Evolutionary conservation across 2,329 filamentous ascomycete species (phyloP).

Genomic region (Rhytidhysteron rufulum): DNA sequence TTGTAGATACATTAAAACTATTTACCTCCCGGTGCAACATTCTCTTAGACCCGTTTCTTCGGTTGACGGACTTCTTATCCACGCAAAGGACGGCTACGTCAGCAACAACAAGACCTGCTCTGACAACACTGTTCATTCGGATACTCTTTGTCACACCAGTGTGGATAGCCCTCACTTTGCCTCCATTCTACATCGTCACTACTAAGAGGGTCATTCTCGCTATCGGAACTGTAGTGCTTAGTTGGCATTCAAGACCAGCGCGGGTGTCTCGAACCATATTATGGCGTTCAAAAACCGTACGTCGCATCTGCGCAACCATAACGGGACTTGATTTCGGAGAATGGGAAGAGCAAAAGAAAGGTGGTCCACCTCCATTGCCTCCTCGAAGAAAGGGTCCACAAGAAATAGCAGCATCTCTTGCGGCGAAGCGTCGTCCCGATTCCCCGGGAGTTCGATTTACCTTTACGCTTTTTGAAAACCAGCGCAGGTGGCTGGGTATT

Average conservation of each 20-base stretch:
- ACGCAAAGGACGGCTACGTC: slow-evolving; percentile 87
- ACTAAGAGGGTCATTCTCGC: slow-evolving; percentile 79
- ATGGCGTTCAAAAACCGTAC: slow-evolving; percentile 79
- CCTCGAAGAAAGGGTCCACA: slow-evolving; percentile 45
- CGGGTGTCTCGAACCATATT: slow-evolving; percentile 81
- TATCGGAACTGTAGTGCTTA: slow-evolving; percentile 79
- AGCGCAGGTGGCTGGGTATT: slow-evolving; percentile 88
- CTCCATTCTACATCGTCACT: slow-evolving; percentile 80
- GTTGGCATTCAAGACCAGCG: slow-evolving; percentile 87
- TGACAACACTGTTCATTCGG: slow-evolving; percentile 85
- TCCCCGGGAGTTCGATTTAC: slow-evolving; percentile 89
- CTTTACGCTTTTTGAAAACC: slow-evolving; percentile 94
- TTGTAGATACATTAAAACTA: slow-evolving; percentile 86
- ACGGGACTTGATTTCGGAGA: slow-evolving; percentile 75
- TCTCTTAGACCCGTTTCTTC: slow-evolving; percentile 80
- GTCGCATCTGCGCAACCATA: slow-evolving; percentile 64
- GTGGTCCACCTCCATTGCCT: slow-evolving; percentile 33
- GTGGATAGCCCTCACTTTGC: slow-evolving; percentile 79
- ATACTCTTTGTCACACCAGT: slow-evolving; percentile 83
- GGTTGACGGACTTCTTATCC: slow-evolving; percentile 88
- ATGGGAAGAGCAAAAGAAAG: slow-evolving; percentile 24
- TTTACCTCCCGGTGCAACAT: slow-evolving; percentile 92
- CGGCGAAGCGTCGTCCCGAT: slow-evolving; percentile 37
- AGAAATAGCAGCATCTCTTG: slow-evolving; percentile 45
- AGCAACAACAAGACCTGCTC: slow-evolving; percentile 82